Base-by-base conservation (phyloP, 352 stramenopile genomes). In the Phytopythium ostracodes region DNA sequence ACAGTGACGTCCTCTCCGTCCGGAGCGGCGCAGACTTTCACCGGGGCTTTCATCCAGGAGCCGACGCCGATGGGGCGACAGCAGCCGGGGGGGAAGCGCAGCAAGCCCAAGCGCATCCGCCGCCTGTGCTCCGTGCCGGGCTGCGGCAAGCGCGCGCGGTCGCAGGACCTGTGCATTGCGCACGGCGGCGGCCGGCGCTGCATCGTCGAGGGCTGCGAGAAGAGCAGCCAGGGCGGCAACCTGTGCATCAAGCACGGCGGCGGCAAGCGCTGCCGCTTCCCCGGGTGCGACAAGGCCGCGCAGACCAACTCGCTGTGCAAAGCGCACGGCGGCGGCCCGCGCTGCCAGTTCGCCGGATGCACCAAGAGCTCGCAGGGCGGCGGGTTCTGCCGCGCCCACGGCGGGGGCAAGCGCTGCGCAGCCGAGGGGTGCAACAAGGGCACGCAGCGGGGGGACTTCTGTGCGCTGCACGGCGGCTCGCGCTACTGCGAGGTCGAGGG, bases 221-320 rank as follows among this genome's bases (percentile, higher is more conserved):
- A 90, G 77, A 91, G 79, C 70, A 87, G 72, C 27, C 84, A 93
- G 71, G 84, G 87, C 36, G 79, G 82, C 57, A 89, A 91, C 63
- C 65, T 94, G 55, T 96, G 88, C 74, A 92, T 94, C 49, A 87
- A 88, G 56, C 88, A 96, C 59, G 88, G 88, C 27, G 88, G 87
- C 43, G 87, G 88, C 62, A 91, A 90, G 68, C 83, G 81, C 53
- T 96, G 88, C 73, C 83, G 77, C 58, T 68, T 84, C 61, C 70
- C 88, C 27, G 84, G 84, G 10, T 96, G 88, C 53, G 71, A 87
- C 69, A 92, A 92, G 70, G 84, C 82, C 5, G 82, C 84, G 3
- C 86, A 95, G 72, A 91, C 84, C 33, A 92, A 91, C 72, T 88
- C 87, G 38, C 66, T 94, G 60, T 96, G 88, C 84, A 92, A 92